Conservation (phyloP, 2,329 filamentous ascomycete species). For the Xylariaceae sp. region DNA sequence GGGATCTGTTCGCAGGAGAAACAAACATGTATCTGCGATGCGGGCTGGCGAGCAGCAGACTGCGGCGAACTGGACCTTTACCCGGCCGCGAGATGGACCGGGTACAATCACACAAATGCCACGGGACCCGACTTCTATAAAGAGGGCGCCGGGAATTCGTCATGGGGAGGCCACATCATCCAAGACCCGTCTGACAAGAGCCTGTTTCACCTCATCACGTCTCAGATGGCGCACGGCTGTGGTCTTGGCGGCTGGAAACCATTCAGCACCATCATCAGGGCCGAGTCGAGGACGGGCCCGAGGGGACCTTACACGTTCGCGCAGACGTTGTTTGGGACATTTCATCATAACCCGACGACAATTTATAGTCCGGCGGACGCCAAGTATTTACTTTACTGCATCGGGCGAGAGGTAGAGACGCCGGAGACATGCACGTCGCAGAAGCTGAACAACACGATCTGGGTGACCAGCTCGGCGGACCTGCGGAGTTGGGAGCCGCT, state of each 20-base stretch:
- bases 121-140: slow-evolving; percentile 27
- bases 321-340: slow-evolving; percentile 37
- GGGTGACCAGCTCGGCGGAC: slow-evolving; percentile 29
- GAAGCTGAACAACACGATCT: slow-evolving; percentile 31
- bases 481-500: slow-evolving; percentile 20
- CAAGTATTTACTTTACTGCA: slow-evolving; percentile 42
- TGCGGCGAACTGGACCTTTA: slow-evolving; percentile 42
- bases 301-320: slow-evolving; percentile 41
- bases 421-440: slow-evolving; percentile 25
- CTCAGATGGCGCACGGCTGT: slow-evolving; percentile 42
- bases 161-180: slow-evolving; percentile 44
- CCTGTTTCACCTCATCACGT: slow-evolving; percentile 42
- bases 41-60: slow-evolving; percentile 40
- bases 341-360: slow-evolving; percentile 43
- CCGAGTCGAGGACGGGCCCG: slow-evolving; percentile 40
- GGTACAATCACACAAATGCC: slow-evolving; percentile 42
- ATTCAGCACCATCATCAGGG: slow-evolving; percentile 38
- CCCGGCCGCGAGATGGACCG: slow-evolving; percentile 36
- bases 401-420: slow-evolving; percentile 34
- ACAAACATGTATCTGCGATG: slow-evolving; percentile 32
- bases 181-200: slow-evolving; percentile 35
- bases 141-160: slow-evolving; percentile 35
- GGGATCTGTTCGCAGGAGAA: slow-evolving; percentile 30
- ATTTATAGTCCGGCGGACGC: slow-evolving; percentile 41
- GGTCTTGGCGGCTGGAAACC: slow-evolving; percentile 44